phyloP scores from a whole-genome alignment of 75 land plant species.

The Selaginella moellendorffii region DNA sequence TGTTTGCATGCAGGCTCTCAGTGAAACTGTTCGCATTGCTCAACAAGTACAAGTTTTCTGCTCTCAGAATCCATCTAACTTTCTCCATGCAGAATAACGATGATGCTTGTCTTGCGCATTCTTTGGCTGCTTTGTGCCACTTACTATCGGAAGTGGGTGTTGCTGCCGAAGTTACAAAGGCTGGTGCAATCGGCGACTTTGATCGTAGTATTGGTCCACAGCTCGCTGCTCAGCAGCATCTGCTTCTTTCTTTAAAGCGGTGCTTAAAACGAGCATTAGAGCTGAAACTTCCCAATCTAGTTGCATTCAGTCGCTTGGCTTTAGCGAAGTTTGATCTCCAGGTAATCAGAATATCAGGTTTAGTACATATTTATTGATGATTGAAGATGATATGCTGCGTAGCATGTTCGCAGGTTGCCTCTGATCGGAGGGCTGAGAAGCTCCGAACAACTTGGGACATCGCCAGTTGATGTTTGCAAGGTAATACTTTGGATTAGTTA shows the following conservation, averaged over 20 bases:
- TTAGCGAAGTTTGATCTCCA: slow-evolving; percentile 73
- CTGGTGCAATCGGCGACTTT: slow-evolving; percentile 26
- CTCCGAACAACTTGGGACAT: slow-evolving; percentile 52
- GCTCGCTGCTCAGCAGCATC: slow-evolving; percentile 51
- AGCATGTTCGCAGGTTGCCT: slow-evolving; percentile 74
- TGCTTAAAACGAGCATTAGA: slow-evolving; percentile 55
- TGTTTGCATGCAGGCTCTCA: slow-evolving; percentile 55
- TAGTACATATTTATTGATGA: not conserved
- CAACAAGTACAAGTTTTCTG: slow-evolving; percentile 45
- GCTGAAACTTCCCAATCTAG: slow-evolving; percentile 48
- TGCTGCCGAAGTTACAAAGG: slow-evolving; percentile 22
- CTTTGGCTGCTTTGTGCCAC: slow-evolving; percentile 68
- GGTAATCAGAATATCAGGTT: slow-evolving; percentile 22
- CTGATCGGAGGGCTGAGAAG: slow-evolving; percentile 59
- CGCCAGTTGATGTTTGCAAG: slow-evolving; percentile 65
- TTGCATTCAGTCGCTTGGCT: slow-evolving; percentile 71
- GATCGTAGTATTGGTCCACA: slow-evolving; percentile 37
- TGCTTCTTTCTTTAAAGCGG: slow-evolving; percentile 49
- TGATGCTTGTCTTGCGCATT: slow-evolving; percentile 74
- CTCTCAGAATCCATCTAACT: not conserved
- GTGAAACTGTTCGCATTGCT: slow-evolving; percentile 68
- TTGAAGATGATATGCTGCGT: not conserved
- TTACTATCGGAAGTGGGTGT: slow-evolving; percentile 66
- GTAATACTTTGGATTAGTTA: no score
- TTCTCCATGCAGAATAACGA: slow-evolving; percentile 52